Conservation (phyloP, 1,284 basidiomycete genomes). For the Ustilago trichophora region DNA sequence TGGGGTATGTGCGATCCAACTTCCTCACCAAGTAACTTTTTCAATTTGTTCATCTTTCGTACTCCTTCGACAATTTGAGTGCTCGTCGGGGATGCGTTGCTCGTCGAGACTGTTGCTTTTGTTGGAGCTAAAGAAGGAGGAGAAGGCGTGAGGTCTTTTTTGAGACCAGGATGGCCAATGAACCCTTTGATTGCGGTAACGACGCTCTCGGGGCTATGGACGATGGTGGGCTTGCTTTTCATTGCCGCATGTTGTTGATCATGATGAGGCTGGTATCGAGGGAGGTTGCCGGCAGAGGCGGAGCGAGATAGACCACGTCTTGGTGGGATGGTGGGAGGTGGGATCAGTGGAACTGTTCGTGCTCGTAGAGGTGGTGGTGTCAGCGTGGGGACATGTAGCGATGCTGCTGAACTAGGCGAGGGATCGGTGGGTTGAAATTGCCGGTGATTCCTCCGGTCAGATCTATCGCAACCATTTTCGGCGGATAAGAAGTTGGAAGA, state of each 20-base stretch:
- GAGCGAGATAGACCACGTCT: constrained; percentile 5
- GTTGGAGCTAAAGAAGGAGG: background rate
- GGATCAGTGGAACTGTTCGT: background rate
- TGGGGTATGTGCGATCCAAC: constrained; percentile 9
- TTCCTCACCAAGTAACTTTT: constrained; percentile 31
- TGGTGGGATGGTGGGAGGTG: background rate
- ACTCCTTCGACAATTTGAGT: constrained; percentile 26
- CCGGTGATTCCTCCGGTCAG: no score
- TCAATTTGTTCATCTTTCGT: constrained; percentile 33
- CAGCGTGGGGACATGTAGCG: background rate
- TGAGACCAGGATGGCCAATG: background rate
- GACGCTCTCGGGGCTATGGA: no score
- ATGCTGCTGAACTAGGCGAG: background rate
- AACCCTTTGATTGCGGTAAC: no score
- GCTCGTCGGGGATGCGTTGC: constrained; percentile 16
- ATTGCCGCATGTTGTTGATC: no score
- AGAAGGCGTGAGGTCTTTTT: background rate
- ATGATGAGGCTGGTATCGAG: background rate
- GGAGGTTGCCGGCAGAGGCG: constrained; percentile 16
- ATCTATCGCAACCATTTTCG: no score
- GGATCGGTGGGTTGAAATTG: background rate
- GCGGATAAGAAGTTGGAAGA: no score
- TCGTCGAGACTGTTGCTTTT: background rate
- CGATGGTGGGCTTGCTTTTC: no score
- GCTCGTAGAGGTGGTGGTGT: background rate